phyloP scores from a whole-genome alignment of 441 rosid genomes.

The Biscutella laevigata region DNA sequence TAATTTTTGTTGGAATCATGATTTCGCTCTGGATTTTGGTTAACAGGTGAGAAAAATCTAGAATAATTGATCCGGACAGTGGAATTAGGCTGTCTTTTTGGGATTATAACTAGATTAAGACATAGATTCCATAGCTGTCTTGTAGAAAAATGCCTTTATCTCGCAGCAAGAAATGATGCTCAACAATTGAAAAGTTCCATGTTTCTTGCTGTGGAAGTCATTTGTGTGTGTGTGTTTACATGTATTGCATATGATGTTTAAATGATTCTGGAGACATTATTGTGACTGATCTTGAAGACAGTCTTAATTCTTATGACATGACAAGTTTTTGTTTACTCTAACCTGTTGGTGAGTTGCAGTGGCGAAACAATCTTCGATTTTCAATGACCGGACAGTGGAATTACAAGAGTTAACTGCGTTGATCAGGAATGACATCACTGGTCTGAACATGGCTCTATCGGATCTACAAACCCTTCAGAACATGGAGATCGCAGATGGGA shows the following conservation, averaged over 20 bases:
- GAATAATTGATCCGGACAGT: not conserved
- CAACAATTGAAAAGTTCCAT: not conserved
- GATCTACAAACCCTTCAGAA: constrained; percentile 80
- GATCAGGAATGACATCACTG: constrained; percentile 73
- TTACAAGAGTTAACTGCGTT: constrained; percentile 74
- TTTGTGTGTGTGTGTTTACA: not conserved
- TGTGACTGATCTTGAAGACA: not conserved
- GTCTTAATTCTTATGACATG: not conserved
- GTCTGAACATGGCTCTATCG: constrained; percentile 60
- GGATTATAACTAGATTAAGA: not conserved
- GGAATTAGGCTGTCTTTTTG: not conserved
- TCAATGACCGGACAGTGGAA: constrained; percentile 71
- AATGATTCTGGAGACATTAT: not conserved
- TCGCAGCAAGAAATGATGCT: not conserved
- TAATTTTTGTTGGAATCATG: not conserved
- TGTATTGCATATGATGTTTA: not conserved
- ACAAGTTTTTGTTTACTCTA: not conserved
- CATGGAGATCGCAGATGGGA: constrained; percentile 66
- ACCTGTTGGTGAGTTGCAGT: constrained; percentile 34
- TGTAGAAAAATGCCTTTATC: constrained; percentile 6
- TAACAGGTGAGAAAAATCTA: constrained; percentile 1
- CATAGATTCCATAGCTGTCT: not conserved
- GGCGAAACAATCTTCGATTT: constrained; percentile 82
- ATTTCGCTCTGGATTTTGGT: not conserved
- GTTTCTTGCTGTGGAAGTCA: constrained; percentile 16